A percentile compares a stretch with the other conserved stretches of the same genome.
Conservation (phyloP, 2,329 filamentous ascomycete species). For the Mollisiaceae sp. region DNA sequence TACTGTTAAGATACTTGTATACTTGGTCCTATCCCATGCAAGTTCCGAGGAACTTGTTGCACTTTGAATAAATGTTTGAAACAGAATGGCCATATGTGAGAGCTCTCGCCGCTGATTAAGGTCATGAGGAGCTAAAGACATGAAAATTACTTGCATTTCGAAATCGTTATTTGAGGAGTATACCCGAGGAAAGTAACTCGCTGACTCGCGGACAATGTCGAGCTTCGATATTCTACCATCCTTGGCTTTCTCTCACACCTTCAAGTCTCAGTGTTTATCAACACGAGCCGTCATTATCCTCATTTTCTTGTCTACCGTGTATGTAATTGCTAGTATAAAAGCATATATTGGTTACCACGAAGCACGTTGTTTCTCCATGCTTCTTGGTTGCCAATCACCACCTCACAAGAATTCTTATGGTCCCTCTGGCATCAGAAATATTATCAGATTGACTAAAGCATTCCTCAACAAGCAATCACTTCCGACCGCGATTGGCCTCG, state of each 20-base stretch:
- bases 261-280: neutral
- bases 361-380: neutral
- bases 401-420: constrained; percentile 11
- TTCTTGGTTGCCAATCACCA: constrained; percentile 4
- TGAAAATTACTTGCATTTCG: no score
- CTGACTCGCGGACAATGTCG: neutral
- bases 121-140: neutral
- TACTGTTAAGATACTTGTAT: neutral
- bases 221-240: neutral
- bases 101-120: neutral
- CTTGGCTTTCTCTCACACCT: neutral
- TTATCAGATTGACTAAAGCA: neutral
- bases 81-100: neutral
- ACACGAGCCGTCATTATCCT: neutral
- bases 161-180: neutral
- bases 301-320: neutral
- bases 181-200: neutral
- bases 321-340: neutral
- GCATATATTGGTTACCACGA: neutral
- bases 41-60: neutral
- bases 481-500: neutral
- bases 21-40: neutral
- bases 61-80: no score
- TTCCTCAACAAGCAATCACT: constrained; percentile 6
- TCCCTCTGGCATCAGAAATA: neutral